Evolutionary conservation across 2,329 filamentous ascomycete genomes (phyloP), one percentile per base, ranked within the genome.

Genomic region (Monilinia polystroma): DNA sequence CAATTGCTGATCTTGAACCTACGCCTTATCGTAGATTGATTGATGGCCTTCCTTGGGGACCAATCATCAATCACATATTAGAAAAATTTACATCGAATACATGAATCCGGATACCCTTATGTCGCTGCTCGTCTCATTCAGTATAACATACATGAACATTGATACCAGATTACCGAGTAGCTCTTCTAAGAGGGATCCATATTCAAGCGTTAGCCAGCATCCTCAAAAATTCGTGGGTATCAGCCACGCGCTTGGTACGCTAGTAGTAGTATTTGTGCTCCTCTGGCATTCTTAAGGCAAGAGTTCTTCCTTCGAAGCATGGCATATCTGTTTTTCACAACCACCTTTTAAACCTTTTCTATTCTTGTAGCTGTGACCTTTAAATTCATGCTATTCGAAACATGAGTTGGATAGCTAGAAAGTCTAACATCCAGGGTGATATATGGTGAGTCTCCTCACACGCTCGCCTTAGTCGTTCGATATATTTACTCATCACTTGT

Each of bases 351-450:
- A n/a, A 23, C 18, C 20, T n/a, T 1, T 49, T 23, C 1, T 16
- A 14, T 49, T 11, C 3, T 23, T 11, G 3, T 20, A n/a, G 6
- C 3, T 49, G 5, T 35, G 32, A 35, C 32, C 32, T 35, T 35
- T 35, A 35, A 8, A 35, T n/a, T 20, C 11, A 8, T 35, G 4
- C 20, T 60, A 49, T n/a, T 1, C n/a, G 20, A 18, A 35, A 1
- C 43, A 60, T 60, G 57, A 60, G 20, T 18, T 60, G 20, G 57
- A 35, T 49, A 60, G 43, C 43, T 23, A 60, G 57, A 49, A 60
- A 60, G 12, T 23, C 57, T 7, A 60, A 60, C n/a, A 60, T 60
- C 26, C 57, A 60, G 45, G 57, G 57, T 4, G 57, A 60, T 35
- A 60, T 60, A 29, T 60, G 57, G 57, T 60, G 35, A 60, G 43